Conservation (phyloP, 176 grass and related monocot genomes). For the Areca catechu region DNA sequence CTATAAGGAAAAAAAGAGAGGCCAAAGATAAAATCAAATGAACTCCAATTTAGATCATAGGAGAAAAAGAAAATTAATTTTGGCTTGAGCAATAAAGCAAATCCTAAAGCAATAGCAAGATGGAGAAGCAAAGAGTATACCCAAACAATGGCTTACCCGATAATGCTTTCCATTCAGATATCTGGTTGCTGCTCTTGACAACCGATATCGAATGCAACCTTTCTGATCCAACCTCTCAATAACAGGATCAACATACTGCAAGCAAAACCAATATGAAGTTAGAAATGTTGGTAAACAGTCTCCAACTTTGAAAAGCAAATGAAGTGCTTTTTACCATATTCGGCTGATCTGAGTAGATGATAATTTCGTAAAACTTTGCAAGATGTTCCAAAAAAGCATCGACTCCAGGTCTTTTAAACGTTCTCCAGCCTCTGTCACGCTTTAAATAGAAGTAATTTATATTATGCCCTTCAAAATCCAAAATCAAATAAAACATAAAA, state of each 20-base stretch:
- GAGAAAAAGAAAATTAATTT: too few species aligned
- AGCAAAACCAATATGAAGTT: slow-evolving; percentile 22
- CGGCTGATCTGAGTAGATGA: slow-evolving; percentile 83
- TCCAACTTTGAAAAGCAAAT: slow-evolving; percentile 12
- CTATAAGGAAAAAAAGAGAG: too few species aligned
- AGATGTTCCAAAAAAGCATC: slow-evolving; percentile 86
- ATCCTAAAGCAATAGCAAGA: too few species aligned
- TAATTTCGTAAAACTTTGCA: slow-evolving; percentile 65
- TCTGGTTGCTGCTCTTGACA: slow-evolving; percentile 83
- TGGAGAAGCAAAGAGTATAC: not conserved
- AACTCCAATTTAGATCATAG: too few species aligned
- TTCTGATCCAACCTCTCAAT: slow-evolving; percentile 70
- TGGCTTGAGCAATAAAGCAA: too few species aligned
- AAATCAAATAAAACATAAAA: too few species aligned
- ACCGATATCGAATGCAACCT: slow-evolving; percentile 41
- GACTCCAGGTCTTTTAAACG: slow-evolving; percentile 93
- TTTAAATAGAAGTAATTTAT: slow-evolving; percentile 19
- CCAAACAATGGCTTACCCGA: slow-evolving; percentile 37
- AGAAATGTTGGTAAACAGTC: not conserved
- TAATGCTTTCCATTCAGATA: slow-evolving; percentile 90
- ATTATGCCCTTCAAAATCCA: too few species aligned
- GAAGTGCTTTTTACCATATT: slow-evolving; percentile 58
- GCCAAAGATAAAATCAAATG: too few species aligned
- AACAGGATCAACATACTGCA: slow-evolving; percentile 84
- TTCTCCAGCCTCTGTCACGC: slow-evolving; percentile 94